Conservation (phyloP, 2,329 filamentous ascomycete species). For the Coleophoma cylindrospora region DNA sequence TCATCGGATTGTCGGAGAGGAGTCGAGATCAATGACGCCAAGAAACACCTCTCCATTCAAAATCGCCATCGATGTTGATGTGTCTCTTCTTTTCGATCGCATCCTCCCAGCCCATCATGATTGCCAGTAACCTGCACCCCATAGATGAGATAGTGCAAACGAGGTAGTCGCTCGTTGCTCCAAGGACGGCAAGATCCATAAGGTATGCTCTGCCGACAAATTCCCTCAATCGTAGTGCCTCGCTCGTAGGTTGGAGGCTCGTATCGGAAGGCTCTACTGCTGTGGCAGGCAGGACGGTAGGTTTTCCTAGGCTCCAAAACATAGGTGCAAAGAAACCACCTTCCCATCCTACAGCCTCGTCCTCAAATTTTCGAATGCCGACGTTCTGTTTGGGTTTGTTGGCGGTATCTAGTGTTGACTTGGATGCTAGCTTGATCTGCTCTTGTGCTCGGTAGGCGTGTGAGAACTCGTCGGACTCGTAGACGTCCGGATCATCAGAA, state of each 20-base stretch:
- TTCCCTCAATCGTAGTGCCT: conserved; percentile 63
- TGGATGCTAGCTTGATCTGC: conserved; percentile 70
- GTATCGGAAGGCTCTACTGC: conserved; percentile 30
- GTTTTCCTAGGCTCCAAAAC: conserved; percentile 69
- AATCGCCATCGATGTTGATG: conserved; percentile 74
- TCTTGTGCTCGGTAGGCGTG: conserved; percentile 62
- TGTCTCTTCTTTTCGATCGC: conserved; percentile 57
- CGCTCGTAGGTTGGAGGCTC: conserved; percentile 26
- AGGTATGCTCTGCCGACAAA: conserved; percentile 77
- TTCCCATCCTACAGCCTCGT: conserved; percentile 80
- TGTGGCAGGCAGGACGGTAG: conserved; percentile 26
- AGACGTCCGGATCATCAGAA: conserved; percentile 77
- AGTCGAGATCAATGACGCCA: conserved; percentile 13
- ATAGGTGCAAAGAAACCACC: conserved; percentile 79
- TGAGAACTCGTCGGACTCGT: conserved; percentile 58
- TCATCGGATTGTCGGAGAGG: too few species aligned
- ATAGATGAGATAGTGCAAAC: conserved; percentile 73
- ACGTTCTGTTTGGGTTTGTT: conserved; percentile 21
- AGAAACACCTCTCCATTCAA: conserved; percentile 48
- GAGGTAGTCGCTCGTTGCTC: conserved; percentile 61
- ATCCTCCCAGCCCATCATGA: conserved; percentile 83
- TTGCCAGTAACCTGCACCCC: conserved; percentile 69
- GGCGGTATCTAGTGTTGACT: conserved; percentile 38
- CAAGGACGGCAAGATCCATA: conserved; percentile 73
- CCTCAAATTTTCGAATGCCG: conserved; percentile 61